These are phyloP conservation scores for Canariomyces notabilis DNA, from an alignment of 2,329 filamentous ascomycete genomes.

Conservation along the genomic window DNA sequence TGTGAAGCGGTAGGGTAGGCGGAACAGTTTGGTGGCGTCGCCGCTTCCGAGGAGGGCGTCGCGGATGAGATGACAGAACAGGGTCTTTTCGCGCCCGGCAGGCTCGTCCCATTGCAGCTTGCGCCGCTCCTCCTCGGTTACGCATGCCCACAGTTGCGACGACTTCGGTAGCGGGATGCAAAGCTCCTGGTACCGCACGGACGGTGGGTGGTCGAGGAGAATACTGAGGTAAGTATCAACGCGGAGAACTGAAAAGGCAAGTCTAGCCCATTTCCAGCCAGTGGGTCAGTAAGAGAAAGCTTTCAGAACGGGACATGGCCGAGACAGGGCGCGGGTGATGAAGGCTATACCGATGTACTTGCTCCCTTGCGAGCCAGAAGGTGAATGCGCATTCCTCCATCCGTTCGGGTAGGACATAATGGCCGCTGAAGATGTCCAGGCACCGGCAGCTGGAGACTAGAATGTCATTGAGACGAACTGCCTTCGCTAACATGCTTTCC, in stretches of 20 bases:
- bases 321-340: not conserved
- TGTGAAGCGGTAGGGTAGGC: slow-evolving; percentile 2
- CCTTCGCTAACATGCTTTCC: slow-evolving; percentile 3
- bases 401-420: not conserved
- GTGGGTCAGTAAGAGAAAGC: not conserved
- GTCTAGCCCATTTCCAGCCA: not conserved
- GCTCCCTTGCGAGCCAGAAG: slow-evolving; percentile 13
- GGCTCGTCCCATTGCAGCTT: slow-evolving; percentile 9
- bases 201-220: slow-evolving; percentile 8
- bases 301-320: not conserved
- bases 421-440: slow-evolving; percentile 11
- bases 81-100: not conserved
- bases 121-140: slow-evolving; percentile 7
- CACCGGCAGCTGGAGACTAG: slow-evolving; percentile 9
- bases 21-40: not conserved
- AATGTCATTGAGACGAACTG: slow-evolving; percentile 2
- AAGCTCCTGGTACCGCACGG: slow-evolving; percentile 12
- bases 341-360: slow-evolving; percentile 7
- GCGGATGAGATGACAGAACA: slow-evolving; percentile 9
- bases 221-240: slow-evolving; percentile 9
- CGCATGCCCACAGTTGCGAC: slow-evolving; percentile 4
- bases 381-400: slow-evolving; percentile 10
- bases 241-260: slow-evolving; percentile 10
- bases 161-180: slow-evolving; percentile 11
- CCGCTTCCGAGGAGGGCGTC: not conserved